Conservation (phyloP, 192 early-diverging fungal genomes). For the Phlyctochytrium arcticum region DNA sequence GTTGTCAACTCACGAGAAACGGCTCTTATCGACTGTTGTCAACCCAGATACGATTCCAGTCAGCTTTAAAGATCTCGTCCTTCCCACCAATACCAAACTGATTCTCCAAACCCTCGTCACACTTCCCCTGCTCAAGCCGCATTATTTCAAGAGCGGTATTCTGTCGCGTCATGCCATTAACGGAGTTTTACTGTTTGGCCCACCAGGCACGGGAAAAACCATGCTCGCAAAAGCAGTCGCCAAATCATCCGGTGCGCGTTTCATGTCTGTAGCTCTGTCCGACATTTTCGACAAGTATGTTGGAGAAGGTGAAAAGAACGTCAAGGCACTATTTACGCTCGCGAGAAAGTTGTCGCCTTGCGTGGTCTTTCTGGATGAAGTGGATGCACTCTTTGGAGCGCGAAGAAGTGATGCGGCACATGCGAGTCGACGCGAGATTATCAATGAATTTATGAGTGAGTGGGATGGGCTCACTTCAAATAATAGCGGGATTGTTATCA, state of each 20-base stretch:
- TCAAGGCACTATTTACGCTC: conserved; percentile 86
- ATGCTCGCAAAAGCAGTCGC: conserved; percentile 54
- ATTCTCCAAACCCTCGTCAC: conserved; percentile 73
- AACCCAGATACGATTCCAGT: conserved; percentile 61
- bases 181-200: conserved; percentile 59
- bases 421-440: conserved; percentile 44
- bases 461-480: conserved; percentile 79
- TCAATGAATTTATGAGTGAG: conserved; percentile 95
- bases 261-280: conserved; percentile 91
- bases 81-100: conserved; percentile 72
- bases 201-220: conserved; percentile 48
- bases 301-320: conserved; percentile 97
- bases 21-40: conserved; percentile 73
- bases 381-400: conserved; percentile 83
- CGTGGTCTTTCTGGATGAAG: conserved; percentile 96
- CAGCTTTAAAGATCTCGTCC: conserved; percentile 69
- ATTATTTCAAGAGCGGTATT: conserved; percentile 47
- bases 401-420: conserved; percentile 54
- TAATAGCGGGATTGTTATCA: conserved; percentile 76
- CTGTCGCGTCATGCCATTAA: conserved; percentile 56
- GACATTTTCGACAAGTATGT: conserved; percentile 97
- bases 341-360: conserved; percentile 90
- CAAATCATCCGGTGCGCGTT: conserved; percentile 86
- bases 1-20: conserved; percentile 65
- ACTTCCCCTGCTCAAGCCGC: conserved; percentile 44